Percentiles rank a stretch among this genome's conserved stretches.
Conservation (phyloP, 768 basidiomycete genomes). For the Termitomyces bulborhizus region DNA sequence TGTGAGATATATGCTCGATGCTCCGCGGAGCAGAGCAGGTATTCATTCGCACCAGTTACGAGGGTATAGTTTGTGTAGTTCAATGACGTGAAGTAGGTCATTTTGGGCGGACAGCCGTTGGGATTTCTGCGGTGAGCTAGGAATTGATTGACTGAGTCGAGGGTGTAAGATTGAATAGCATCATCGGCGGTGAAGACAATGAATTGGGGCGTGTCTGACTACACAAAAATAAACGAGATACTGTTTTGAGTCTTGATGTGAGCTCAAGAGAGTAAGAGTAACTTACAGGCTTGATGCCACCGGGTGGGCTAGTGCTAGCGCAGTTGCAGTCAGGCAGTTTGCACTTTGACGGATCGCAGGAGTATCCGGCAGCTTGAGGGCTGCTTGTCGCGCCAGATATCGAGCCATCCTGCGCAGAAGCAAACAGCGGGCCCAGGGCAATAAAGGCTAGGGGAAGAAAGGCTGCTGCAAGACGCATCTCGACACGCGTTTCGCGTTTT, state of each 20-base stretch:
- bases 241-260: background rate
- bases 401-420: slow-evolving; percentile 44
- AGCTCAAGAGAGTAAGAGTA: background rate
- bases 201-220: slow-evolving; percentile 61
- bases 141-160: slow-evolving; percentile 71
- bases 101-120: slow-evolving; percentile 68
- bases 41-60: slow-evolving; percentile 39
- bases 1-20: background rate
- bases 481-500: background rate
- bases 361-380: slow-evolving; percentile 55
- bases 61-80: slow-evolving; percentile 73
- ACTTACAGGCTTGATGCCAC: slow-evolving; percentile 60
- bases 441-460: slow-evolving; percentile 19
- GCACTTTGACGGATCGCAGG: slow-evolving; percentile 60
- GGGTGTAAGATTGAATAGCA: slow-evolving; percentile 71
- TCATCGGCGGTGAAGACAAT: slow-evolving; percentile 74
- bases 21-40: background rate
- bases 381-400: slow-evolving; percentile 50
- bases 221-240: slow-evolving; percentile 1
- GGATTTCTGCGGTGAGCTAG: slow-evolving; percentile 69
- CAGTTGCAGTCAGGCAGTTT: slow-evolving; percentile 67
- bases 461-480: slow-evolving; percentile 14
- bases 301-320: slow-evolving; percentile 68
- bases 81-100: slow-evolving; percentile 71
- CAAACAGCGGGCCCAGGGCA: slow-evolving; percentile 27